These are phyloP conservation scores for Galerina marginata DNA, from an alignment of 768 basidiomycete species.

Conservation along the genomic window DNA sequence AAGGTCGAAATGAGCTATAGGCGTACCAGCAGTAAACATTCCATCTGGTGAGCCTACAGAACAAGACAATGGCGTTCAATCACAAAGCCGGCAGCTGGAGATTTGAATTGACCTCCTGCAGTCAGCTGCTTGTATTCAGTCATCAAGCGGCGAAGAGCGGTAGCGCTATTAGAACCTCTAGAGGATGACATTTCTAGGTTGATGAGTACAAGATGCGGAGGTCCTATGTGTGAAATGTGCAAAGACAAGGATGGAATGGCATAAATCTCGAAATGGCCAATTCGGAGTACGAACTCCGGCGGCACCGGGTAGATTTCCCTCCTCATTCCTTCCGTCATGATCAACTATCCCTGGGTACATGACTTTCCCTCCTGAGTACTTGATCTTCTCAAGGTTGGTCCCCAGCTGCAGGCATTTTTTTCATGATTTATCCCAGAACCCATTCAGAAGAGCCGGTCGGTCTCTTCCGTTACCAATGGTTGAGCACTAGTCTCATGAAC, in stretches of 20 bases:
- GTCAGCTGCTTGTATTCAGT: conserved; percentile 91
- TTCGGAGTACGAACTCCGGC: neutral
- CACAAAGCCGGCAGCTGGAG: neutral
- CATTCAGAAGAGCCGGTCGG: too few relatives aligned
- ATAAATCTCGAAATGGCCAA: neutral
- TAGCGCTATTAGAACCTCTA: conserved; percentile 60
- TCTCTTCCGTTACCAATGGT: too few relatives aligned
- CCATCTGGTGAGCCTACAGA: conserved; percentile 81
- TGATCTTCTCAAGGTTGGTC: too few relatives aligned
- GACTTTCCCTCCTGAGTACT: too few relatives aligned
- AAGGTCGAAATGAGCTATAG: neutral
- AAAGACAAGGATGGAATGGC: conserved; percentile 7
- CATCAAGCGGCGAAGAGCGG: conserved; percentile 87
- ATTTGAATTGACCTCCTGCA: conserved; percentile 60
- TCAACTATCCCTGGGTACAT: too few relatives aligned
- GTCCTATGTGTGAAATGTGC: conserved; percentile 1
- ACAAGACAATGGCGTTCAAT: neutral
- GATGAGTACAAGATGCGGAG: neutral
- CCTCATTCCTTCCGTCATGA: neutral
- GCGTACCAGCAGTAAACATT: conserved; percentile 91
- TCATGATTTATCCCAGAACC: too few relatives aligned
- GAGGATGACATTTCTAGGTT: conserved; percentile 22
- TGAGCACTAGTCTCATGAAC: too few relatives aligned
- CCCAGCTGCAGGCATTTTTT: too few relatives aligned
- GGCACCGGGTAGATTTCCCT: neutral